Evolutionary conservation across 257 asterid genomes (phyloP).

Genomic region (Penstemon eatonii): DNA sequence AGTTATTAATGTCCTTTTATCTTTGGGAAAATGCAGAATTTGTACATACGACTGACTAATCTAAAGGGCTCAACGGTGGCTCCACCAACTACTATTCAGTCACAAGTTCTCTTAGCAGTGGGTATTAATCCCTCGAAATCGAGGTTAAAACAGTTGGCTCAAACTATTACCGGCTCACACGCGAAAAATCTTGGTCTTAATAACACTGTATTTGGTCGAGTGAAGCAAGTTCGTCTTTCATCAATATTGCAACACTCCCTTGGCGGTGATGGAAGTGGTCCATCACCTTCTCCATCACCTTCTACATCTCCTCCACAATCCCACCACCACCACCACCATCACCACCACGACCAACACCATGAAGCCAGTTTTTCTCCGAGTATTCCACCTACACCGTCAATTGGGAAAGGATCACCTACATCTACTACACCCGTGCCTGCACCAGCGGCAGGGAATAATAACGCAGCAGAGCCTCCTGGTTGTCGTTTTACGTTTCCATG

Average conservation of each 20-base stretch:
- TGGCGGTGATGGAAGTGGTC: slow-evolving; percentile 40
- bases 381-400: slow-evolving; percentile 65
- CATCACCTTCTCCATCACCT: slow-evolving; percentile 52
- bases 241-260: slow-evolving; percentile 65
- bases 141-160: slow-evolving; percentile 92
- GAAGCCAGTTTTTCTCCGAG: slow-evolving; percentile 49
- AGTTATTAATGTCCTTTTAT: background rate
- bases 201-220: slow-evolving; percentile 89
- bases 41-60: slow-evolving; percentile 74
- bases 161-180: slow-evolving; percentile 68
- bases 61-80: slow-evolving; percentile 72
- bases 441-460: slow-evolving; percentile 40
- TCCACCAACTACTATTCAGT: slow-evolving; percentile 72
- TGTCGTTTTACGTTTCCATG: slow-evolving; percentile 58
- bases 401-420: slow-evolving; percentile 39
- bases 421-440: slow-evolving; percentile 44
- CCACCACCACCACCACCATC: slow-evolving; percentile 48
- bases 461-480: slow-evolving; percentile 55
- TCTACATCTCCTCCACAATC: slow-evolving; percentile 50
- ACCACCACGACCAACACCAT: slow-evolving; percentile 45
- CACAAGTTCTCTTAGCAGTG: slow-evolving; percentile 73
- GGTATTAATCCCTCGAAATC: slow-evolving; percentile 68
- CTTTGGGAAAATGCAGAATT: slow-evolving; percentile 56
- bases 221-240: slow-evolving; percentile 94
- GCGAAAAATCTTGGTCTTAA: slow-evolving; percentile 86